These are phyloP conservation scores for Clarireedia sp. DNA, from an alignment of 2,329 filamentous ascomycete genomes.

Conservation along the genomic window DNA sequence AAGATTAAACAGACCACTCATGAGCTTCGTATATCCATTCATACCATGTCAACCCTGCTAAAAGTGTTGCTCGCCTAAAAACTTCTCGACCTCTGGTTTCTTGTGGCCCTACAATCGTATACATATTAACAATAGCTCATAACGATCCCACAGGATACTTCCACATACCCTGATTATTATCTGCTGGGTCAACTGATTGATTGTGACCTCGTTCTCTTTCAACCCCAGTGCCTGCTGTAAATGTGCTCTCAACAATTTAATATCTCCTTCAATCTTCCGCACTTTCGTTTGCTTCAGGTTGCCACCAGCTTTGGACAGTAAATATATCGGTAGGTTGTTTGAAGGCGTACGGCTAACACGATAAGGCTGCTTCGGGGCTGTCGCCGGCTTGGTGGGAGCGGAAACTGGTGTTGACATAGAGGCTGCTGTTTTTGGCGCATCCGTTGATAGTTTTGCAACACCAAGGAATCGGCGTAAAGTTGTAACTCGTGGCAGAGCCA, in stretches of 20 bases:
- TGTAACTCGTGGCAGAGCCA: constrained; percentile 24
- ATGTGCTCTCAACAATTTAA: constrained; percentile 53
- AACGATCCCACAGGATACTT: background rate
- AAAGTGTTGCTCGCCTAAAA: constrained; percentile 35
- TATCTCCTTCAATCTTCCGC: constrained; percentile 72
- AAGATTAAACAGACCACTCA: constrained; percentile 8
- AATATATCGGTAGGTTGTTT: constrained; percentile 70
- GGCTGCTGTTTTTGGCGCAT: constrained; percentile 2
- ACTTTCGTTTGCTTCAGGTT: constrained; percentile 67
- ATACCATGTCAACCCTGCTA: constrained; percentile 11
- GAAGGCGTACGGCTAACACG: constrained; percentile 63
- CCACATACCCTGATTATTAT: constrained; percentile 61
- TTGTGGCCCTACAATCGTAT: constrained; percentile 38
- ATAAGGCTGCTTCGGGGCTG: constrained; percentile 20
- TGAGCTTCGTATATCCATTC: background rate
- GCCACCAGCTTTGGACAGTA: constrained; percentile 63
- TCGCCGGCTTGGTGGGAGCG: background rate
- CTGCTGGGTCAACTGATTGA: constrained; percentile 53
- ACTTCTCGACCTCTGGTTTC: constrained; percentile 40
- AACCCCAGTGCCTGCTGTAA: constrained; percentile 52
- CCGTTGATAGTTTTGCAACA: constrained; percentile 12
- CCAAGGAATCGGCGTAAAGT: constrained; percentile 25
- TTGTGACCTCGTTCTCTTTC: constrained; percentile 42
- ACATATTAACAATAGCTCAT: background rate
- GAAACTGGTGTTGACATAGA: constrained; percentile 7